Percentiles rank a stretch among this genome's conserved stretches.
Evolutionary conservation across 2,329 filamentous ascomycete species (phyloP).

Genomic region (Diaporthe aspalathi): DNA sequence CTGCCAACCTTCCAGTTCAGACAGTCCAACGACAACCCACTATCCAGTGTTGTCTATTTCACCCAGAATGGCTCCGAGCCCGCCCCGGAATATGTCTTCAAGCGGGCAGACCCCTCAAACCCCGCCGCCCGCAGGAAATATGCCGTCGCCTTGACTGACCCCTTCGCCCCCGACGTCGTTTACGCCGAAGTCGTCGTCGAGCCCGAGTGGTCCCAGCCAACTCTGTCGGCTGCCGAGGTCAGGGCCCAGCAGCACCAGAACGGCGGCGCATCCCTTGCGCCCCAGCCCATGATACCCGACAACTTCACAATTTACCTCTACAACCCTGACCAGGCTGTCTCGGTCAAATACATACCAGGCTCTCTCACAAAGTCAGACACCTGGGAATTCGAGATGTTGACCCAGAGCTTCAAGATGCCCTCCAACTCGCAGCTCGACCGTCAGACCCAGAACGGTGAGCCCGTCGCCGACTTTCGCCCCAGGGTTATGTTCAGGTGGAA

Average conservation of each 20-base stretch:
- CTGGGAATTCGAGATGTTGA: slow-evolving; percentile 95
- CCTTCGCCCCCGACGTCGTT: slow-evolving; percentile 81
- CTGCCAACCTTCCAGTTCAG: slow-evolving; percentile 78
- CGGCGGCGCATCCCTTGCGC: slow-evolving; percentile 58
- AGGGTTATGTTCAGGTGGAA: slow-evolving; percentile 90
- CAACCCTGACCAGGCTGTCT: slow-evolving; percentile 88
- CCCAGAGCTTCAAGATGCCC: slow-evolving; percentile 84
- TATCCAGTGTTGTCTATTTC: slow-evolving; percentile 69
- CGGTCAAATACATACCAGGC: slow-evolving; percentile 76
- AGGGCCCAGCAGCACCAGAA: slow-evolving; percentile 63
- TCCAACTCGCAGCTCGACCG: slow-evolving; percentile 83
- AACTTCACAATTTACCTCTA: slow-evolving; percentile 89
- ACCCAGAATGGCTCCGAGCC: slow-evolving; percentile 84
- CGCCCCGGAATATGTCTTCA: slow-evolving; percentile 81
- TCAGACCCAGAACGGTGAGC: slow-evolving; percentile 64
- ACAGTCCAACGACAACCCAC: slow-evolving; percentile 62
- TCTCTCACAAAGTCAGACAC: slow-evolving; percentile 83
- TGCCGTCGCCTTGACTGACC: slow-evolving; percentile 85
- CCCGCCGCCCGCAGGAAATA: slow-evolving; percentile 84
- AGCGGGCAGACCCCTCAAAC: slow-evolving; percentile 76
- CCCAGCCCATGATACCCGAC: slow-evolving; percentile 79
- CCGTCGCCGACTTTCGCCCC: slow-evolving; percentile 65
- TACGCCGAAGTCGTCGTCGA: slow-evolving; percentile 88
- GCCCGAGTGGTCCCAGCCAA: slow-evolving; percentile 87
- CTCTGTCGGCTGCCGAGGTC: slow-evolving; percentile 83